Evolutionary conservation across 108 stramenopile species (phyloP), one percentile per base, ranked within the genome.

Genomic region (Fragilaria crotonensis): DNA sequence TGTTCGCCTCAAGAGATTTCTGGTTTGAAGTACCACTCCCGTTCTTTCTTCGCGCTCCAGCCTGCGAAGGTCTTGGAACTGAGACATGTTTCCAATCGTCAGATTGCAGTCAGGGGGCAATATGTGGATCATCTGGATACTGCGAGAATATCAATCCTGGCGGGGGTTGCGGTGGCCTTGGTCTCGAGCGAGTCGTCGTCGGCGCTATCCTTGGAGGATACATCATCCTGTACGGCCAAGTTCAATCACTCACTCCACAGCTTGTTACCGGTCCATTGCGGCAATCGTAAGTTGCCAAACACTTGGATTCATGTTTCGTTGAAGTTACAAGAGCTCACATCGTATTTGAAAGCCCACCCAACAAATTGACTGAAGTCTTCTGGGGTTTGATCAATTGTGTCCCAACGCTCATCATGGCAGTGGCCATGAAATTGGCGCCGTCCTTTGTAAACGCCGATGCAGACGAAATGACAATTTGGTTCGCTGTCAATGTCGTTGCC

Each of bases 11-110:
- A 23, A 80, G 95, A 14, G 95, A 96, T 70, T 92, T 94, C 57
- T 96, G 95, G 95, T 96, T 96, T 67, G 95, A 96, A 73, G 90
- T 96, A 9, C 93, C 93, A 45, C 67, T 95, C 30, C 95, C 95
- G 7, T 92, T 95, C 73, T 95, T 89, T 56, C 78, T 95, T 19
- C 74, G 92, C 56, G 80, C 76, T 62, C 92, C 92, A 33, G 70
- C 76, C 21, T 91, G 90, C 52, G 58, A 69, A 20, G 84, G 81
- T 20, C 60, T 91, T 45, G 90, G 90, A 5, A 63, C 57, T 31
- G 62, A 72, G 0, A 41, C 64, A n/a, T 90, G 85, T 49, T 36
- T 57, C 14, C 57, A 49, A 0, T 63, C 78, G 25, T 32, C 26
- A 14, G 76, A 80, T 53, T 91, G 89, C 54, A 52, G 44, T n/a